Conservation (phyloP, 2,329 filamentous ascomycete species). For the Exophiala sideris region DNA sequence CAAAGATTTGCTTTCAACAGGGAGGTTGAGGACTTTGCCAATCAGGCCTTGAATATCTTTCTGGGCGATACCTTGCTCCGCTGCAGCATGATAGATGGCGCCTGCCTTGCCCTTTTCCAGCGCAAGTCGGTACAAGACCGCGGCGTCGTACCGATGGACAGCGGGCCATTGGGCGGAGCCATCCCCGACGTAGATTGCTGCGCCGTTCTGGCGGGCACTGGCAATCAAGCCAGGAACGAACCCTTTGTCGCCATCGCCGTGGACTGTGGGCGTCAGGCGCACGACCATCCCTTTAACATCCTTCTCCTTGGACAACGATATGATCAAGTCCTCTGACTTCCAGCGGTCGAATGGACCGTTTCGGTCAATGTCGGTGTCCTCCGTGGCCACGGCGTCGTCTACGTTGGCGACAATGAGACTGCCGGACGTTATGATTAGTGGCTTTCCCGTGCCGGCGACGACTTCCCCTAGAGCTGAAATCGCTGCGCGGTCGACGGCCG, state of each 20-base stretch:
- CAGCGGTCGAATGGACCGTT: constrained; percentile 19
- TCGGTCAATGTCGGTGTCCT: constrained; percentile 30
- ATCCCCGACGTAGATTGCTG: constrained; percentile 36
- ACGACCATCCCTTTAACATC: constrained; percentile 37
- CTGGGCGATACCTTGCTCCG: constrained; percentile 35
- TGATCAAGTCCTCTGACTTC: constrained; percentile 28
- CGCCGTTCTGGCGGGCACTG: constrained; percentile 32
- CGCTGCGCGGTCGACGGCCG: constrained; percentile 34
- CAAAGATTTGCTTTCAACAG: constrained; percentile 29
- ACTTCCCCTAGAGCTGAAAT: constrained; percentile 37
- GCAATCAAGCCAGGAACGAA: constrained; percentile 33
- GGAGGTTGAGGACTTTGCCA: constrained; percentile 36
- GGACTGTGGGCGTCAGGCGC: constrained; percentile 40
- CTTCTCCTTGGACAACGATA: constrained; percentile 28
- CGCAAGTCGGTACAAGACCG: constrained; percentile 36
- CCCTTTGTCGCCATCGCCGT: constrained; percentile 35
- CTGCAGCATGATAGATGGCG: constrained; percentile 37
- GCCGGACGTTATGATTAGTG: constrained; percentile 39
- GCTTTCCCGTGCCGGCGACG: constrained; percentile 33
- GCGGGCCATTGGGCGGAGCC: constrained; percentile 39
- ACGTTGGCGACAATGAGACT: constrained; percentile 31
- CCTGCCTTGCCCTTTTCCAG: constrained; percentile 40
- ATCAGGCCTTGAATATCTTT: constrained; percentile 38
- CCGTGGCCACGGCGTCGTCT: constrained; percentile 29
- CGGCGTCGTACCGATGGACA: constrained; percentile 40